Conservation (phyloP, 192 early-diverging fungal genomes). For the Rhizoclosmatium globosum region DNA sequence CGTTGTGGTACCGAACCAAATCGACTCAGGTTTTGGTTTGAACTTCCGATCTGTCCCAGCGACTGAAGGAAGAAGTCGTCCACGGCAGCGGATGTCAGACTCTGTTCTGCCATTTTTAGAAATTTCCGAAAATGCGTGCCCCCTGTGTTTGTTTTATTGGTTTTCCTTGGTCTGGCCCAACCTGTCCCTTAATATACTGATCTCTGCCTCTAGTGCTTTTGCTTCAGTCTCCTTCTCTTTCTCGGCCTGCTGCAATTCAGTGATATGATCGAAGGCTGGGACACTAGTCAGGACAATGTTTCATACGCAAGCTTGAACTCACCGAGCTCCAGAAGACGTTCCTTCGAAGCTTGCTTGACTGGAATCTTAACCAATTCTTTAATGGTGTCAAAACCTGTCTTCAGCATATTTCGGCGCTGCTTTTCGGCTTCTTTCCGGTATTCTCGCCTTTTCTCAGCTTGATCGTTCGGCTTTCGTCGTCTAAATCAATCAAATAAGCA, state of each 20-base stretch:
- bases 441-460: background rate
- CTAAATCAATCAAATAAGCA: background rate
- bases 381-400: background rate
- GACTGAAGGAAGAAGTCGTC: no score
- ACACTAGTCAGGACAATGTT: background rate
- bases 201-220: slow-evolving; percentile 7
- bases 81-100: no score
- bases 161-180: background rate
- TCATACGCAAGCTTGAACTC: background rate
- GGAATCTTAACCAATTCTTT: slow-evolving; percentile 2
- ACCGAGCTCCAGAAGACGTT: slow-evolving; percentile 15
- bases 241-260: slow-evolving; percentile 1
- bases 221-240: background rate
- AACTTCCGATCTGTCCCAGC: no score
- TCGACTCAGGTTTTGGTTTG: no score
- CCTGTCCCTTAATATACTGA: background rate
- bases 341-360: slow-evolving; percentile 2
- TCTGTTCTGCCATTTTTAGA: no score
- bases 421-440: slow-evolving; percentile 29
- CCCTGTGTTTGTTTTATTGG: background rate
- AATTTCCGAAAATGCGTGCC: no score
- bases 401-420: slow-evolving; percentile 9
- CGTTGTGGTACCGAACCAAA: no score
- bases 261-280: slow-evolving; percentile 20
- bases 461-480: background rate